Percentiles rank a stretch among this genome's conserved stretches.
Conservation (phyloP, 139 green algal genomes). For the Coelastrella sp. region DNA sequence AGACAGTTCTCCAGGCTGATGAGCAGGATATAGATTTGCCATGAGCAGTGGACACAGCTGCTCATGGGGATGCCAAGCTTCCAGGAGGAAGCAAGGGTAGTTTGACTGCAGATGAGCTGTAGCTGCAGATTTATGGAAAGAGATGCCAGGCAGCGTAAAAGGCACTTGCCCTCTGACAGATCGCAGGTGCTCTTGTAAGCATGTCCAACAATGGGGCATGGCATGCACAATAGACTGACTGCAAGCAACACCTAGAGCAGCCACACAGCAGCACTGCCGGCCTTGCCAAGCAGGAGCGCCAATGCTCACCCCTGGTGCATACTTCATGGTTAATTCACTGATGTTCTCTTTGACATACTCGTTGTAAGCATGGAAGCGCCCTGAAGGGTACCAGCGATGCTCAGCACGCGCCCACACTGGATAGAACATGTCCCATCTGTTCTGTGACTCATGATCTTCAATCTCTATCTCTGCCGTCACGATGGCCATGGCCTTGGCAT, state of each 20-base stretch:
- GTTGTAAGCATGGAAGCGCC: constrained; percentile 39
- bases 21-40: not conserved
- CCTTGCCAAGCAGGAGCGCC: not conserved
- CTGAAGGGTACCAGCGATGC: constrained; percentile 38
- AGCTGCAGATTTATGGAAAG: no score
- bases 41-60: not conserved
- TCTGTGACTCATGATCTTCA: constrained; percentile 24
- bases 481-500: constrained; percentile 28
- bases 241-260: not conserved
- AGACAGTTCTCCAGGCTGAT: not conserved
- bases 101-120: no score
- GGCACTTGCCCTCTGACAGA: no score
- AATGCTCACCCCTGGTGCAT: constrained; percentile 35
- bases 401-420: constrained; percentile 34
- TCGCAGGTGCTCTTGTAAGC: not conserved
- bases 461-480: constrained; percentile 39
- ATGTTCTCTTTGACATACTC: constrained; percentile 41
- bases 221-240: not conserved
- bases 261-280: not conserved
- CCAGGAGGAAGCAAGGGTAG: no score
- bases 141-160: no score
- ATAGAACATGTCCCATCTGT: constrained; percentile 33
- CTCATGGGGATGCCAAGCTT: no score
- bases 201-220: not conserved
- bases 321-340: constrained; percentile 14